Base-by-base conservation (phyloP, 495 filamentous ascomycete genomes). In the Penicillium pancosmium region DNA sequence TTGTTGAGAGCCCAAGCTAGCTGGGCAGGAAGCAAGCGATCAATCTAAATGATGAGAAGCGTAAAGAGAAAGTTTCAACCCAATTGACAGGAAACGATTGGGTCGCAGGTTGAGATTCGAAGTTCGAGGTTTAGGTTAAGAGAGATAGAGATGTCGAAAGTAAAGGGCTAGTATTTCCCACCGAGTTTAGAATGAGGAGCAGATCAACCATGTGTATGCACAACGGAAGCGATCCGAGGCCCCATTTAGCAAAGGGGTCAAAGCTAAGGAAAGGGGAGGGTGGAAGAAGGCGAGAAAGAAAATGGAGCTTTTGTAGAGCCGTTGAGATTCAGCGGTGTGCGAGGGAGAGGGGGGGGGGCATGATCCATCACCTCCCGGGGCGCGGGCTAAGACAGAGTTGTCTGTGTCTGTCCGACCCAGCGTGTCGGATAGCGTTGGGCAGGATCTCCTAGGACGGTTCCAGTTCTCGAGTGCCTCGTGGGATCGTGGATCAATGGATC, bases 311-410 rank as follows among this genome's bases (percentile, higher is more conserved):
- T 50, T 52, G 49, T 52, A 51, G 40, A 54, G 51, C 60, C 66
- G 66, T 67, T 67, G 64, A 55, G 55, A 62, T 60, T 13, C 67
- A 69, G 67, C 67, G 67, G 67, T 69, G 67, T 66, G 55, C 16
- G 60, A 55, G 36, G 51, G 51, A 34, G 15, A 46, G 50, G 59
- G 21, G 44, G 13, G 44, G 46, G 46, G 46, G 46, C 46, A 48
- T 65, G 62, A 68, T 65, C 65, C 65, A 68, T 65, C 65, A 68
- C 46, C 50, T 65, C 35, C 19, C 23, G 19, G 40, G 50, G 50
- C 31, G 36, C 33, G 40, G 33, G 38, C 54, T 59, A 59, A 54
- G 51, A 64, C 56, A 55, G 15, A 56, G 61, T 61, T 66, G 27
- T 31, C 27, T 31, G 27, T 31, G 55, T 66, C 57, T 68, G 66